These are phyloP conservation scores for Vanderwaltozyma verrucispora DNA, from an alignment of 805 yeast species.

Conservation along the genomic window DNA sequence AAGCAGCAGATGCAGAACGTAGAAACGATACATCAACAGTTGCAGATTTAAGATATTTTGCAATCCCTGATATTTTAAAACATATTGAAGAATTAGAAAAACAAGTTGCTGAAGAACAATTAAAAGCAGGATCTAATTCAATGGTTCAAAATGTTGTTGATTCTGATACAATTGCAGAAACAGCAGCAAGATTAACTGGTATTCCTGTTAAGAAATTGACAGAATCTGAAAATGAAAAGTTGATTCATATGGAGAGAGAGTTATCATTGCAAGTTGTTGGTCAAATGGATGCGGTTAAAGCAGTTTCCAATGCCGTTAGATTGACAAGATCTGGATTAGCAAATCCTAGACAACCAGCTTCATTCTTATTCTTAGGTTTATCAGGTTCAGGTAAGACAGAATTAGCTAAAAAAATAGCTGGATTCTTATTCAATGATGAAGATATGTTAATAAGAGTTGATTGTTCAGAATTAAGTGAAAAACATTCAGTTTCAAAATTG, in stretches of 20 bases:
- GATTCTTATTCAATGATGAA: constrained; percentile 91
- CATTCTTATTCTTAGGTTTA: constrained; percentile 87
- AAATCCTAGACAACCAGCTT: constrained; percentile 94
- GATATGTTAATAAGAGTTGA: constrained; percentile 96
- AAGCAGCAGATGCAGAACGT: constrained; percentile 95
- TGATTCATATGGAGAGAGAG: constrained; percentile 89
- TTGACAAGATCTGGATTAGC: constrained; percentile 89
- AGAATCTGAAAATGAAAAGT: constrained; percentile 88
- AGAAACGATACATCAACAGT: constrained; percentile 90
- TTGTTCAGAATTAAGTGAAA: constrained; percentile 92
- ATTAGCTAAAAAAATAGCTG: constrained; percentile 92
- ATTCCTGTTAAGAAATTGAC: constrained; percentile 91
- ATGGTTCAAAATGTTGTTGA: constrained; percentile 87
- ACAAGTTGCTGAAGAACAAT: constrained; percentile 68
- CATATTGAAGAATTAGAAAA: constrained; percentile 68
- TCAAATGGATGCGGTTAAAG: constrained; percentile 90
- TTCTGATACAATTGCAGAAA: constrained; percentile 87
- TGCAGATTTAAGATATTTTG: constrained; percentile 94
- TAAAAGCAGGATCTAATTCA: constrained; percentile 45
- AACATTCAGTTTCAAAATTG: constrained; percentile 89
- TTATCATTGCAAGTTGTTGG: constrained; percentile 83
- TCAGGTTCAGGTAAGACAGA: constrained; percentile 99
- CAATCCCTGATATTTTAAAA: constrained; percentile 83
- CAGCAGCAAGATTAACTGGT: constrained; percentile 94
- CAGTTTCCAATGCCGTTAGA: constrained; percentile 92